These are phyloP conservation scores for Cenchrus americanus DNA, from an alignment of 176 grass and related monocot species.

Conservation along the genomic window DNA sequence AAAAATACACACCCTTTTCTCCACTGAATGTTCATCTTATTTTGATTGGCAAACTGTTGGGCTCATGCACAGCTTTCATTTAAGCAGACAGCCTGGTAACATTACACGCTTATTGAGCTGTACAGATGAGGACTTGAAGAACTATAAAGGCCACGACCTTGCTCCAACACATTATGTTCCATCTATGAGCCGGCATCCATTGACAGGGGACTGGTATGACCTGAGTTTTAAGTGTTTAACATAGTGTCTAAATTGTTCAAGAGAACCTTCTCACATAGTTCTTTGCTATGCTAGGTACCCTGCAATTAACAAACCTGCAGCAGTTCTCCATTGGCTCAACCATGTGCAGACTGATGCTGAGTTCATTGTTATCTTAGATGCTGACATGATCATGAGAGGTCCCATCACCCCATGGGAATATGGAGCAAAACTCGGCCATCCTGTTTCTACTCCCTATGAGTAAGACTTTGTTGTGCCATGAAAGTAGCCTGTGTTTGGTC, in stretches of 20 bases:
- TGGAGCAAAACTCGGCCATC: slow-evolving; percentile 80
- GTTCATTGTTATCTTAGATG: slow-evolving; percentile 93
- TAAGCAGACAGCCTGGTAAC: slow-evolving; percentile 91
- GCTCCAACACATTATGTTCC: slow-evolving; percentile 96
- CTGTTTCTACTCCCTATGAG: slow-evolving; percentile 97
- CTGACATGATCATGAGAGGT: slow-evolving; percentile 98
- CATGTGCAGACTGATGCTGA: slow-evolving; percentile 93
- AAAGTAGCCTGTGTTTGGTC: slow-evolving; percentile 14
- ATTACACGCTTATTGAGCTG: slow-evolving; percentile 94
- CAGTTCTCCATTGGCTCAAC: slow-evolving; percentile 94
- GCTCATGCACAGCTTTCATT: slow-evolving; percentile 81
- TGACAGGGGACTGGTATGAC: slow-evolving; percentile 93
- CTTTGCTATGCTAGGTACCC: slow-evolving; percentile 70
- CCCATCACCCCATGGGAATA: slow-evolving; percentile 98
- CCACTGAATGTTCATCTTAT: slow-evolving; percentile 93
- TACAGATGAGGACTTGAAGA: slow-evolving; percentile 76
- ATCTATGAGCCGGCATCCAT: slow-evolving; percentile 89
- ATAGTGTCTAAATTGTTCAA: slow-evolving; percentile 17
- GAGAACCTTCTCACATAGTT: slow-evolving; percentile 27
- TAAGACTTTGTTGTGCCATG: slow-evolving; percentile 49
- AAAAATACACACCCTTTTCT: slow-evolving; percentile 98
- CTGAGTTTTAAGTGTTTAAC: slow-evolving; percentile 18
- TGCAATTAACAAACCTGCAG: slow-evolving; percentile 98
- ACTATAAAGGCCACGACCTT: slow-evolving; percentile 83
- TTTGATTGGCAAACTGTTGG: slow-evolving; percentile 99